Evolutionary conservation across 2,329 filamentous ascomycete species (phyloP), one percentile per base, ranked within the genome.

Genomic region (Exserohilum turcica): DNA sequence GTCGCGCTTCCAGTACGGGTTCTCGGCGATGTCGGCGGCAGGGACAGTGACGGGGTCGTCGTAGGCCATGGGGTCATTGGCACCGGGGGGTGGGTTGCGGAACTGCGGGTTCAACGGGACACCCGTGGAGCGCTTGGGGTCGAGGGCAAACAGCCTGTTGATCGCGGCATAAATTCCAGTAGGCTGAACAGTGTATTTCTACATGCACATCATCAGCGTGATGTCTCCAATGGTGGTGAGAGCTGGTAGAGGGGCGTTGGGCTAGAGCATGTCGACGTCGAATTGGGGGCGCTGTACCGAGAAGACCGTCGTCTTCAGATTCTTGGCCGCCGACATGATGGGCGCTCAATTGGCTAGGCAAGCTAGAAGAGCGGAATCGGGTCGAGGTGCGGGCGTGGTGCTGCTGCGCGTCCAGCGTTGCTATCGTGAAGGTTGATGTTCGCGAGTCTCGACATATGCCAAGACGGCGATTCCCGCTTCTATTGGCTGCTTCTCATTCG

Each of bases 151-250:
- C 66, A 88, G 74, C 64, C 86, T 85, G 74, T 92, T 92, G 75
- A 99, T 79, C 51, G 80, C 80, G 72, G 93, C 92, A 90, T 91
- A 97, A 76, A 97, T 80, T 35, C 94, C 94, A 33, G 83, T 85
- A 45, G 93, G 94, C 74, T 96, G 90, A 60, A 97, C 81, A 31
- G 92, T 96, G 80, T 99, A 93, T 90, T 97, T 97, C 93, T 99
- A 51, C 43, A 47, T 8, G 40, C 15, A 8, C 29, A 19, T 36
- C 27, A 46, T 69, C 39, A 68, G 67, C 47, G 15, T 44, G 33
- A 15, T 13, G 48, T 40, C 33, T 40, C 32, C 12, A 18, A 44
- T 21, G 13, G 27, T 16, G 12, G 32, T 38, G 28, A 18, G 10
- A 12, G 46, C 33, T 27, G 21, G 43, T 27, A 31, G 51, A 61